Evolutionary conservation across 176 grass and related monocot species (phyloP), one percentile per base, ranked within the genome.

Genomic region (Musa beccarii): DNA sequence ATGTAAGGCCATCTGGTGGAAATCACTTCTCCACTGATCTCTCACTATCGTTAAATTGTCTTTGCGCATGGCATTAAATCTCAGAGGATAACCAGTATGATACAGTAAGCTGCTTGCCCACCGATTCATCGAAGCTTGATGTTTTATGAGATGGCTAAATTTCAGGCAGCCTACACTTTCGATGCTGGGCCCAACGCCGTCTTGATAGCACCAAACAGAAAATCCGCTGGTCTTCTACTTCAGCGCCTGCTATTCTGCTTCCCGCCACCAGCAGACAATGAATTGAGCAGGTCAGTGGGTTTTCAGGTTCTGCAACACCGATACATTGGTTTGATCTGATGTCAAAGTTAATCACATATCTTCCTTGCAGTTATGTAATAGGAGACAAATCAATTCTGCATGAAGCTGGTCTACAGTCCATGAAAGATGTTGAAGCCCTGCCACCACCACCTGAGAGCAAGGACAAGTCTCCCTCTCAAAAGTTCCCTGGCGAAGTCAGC

Each of bases 181-280:
- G 95, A 99, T 79, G 95, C 95, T 12, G 95, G 90, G 74, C 95
- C 95, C 11, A 94, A 99, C 49, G 90, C 88, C 14, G 94, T 98
- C 51, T 29, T 98, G 26, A 87, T 98, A 79, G 71, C 90, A 79
- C 82, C 50, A 34, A 94, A 99, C 72, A 89, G 86, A 63, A 93
- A 91, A 21, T 82, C 78, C 2, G 90, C 90, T 13, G 11, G 80
- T 10, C 81, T 89, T 89, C 84, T 99, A 71, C 85, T 98, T 52
- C 78, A 85, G 66, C 89, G 81, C 80, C 95, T 98, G 19, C 49
- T 98, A 22, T 91, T 84, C 49, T 81, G 53, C 52, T 98, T 98
- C 72, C 90, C 95, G 63, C 90, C 93, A 25, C 81, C 68, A 55
- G 75, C 89, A 76, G 84, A 93, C 20, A 87, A 56, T 65, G 79